Conservation (phyloP, 805 yeast genomes). For the Ogataea nakhonphanomensis region DNA sequence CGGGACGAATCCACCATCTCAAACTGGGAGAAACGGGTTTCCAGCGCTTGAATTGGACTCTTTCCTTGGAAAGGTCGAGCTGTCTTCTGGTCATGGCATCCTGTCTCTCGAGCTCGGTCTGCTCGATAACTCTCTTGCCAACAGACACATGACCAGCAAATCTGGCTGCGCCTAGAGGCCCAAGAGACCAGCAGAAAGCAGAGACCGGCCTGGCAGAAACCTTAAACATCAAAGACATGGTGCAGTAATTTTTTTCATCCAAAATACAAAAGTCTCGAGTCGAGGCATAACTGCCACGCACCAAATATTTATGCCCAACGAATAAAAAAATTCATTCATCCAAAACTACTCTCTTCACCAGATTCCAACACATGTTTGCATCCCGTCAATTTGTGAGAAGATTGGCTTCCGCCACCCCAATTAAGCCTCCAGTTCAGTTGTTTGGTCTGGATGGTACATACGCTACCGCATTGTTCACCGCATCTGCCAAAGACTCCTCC, state of each 20-base stretch:
- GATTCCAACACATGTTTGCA: conserved; percentile 39
- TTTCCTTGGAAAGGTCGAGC: conserved; percentile 65
- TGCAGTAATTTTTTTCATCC: conserved; percentile 4
- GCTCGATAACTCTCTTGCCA: conserved; percentile 31
- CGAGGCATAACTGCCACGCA: conserved; percentile 11
- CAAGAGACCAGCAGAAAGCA: neutral
- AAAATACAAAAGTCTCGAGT: neutral
- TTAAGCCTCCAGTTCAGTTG: conserved; percentile 88
- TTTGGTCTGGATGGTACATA: conserved; percentile 96
- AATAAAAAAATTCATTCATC: conserved; percentile 22
- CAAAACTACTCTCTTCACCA: conserved; percentile 9
- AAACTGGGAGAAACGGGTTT: conserved; percentile 85
- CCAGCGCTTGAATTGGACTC: conserved; percentile 66
- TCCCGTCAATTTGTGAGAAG: conserved; percentile 67
- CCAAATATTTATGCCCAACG: conserved; percentile 25
- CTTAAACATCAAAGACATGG: conserved; percentile 6
- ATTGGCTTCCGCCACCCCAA: conserved; percentile 58
- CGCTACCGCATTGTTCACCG: conserved; percentile 91
- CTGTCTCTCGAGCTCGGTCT: conserved; percentile 76
- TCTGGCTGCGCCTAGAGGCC: neutral
- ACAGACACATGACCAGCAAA: conserved; percentile 3
- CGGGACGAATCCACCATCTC: conserved; percentile 84
- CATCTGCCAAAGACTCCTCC: conserved; percentile 78
- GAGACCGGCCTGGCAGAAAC: neutral
- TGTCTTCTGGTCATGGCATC: conserved; percentile 71